A percentile compares a stretch with the other conserved stretches of the same genome.
Conservation (phyloP, 257 asterid species). For the Gentiana macrophylla region DNA sequence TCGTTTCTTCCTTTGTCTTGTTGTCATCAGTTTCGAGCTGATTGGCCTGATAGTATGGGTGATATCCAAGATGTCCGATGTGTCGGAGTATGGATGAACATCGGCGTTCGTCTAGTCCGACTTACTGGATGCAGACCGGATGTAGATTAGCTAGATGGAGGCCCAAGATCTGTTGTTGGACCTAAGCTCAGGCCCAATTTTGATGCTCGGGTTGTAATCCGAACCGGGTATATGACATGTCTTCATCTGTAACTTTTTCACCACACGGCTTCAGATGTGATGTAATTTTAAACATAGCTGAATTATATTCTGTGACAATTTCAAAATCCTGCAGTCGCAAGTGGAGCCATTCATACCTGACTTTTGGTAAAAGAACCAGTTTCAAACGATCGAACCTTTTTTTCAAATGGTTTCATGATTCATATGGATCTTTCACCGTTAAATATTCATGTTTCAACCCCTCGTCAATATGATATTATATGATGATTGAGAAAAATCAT, state of each 20-base stretch:
- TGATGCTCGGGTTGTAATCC: too few species aligned
- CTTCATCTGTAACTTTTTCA: not conserved
- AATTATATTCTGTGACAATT: not conserved
- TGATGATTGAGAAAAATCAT: not conserved
- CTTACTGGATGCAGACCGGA: too few species aligned
- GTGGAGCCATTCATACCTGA: not conserved
- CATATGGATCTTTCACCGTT: not conserved
- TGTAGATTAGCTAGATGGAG: too few species aligned
- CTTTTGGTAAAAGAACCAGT: not conserved
- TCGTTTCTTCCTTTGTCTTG: too few species aligned
- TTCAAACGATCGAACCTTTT: not conserved
- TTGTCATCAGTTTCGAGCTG: too few species aligned
- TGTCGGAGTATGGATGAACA: too few species aligned
- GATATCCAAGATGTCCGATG: too few species aligned
- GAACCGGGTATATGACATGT: not conserved
- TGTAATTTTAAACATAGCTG: not conserved
- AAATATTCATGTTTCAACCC: not conserved
- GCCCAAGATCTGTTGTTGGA: too few species aligned
- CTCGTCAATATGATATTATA: not conserved
- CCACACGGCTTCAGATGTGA: not conserved
- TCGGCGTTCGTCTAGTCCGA: too few species aligned
- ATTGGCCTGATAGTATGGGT: too few species aligned
- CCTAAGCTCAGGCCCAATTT: too few species aligned
- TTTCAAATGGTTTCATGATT: not conserved
- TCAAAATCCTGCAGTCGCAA: not conserved